Percentiles rank a stretch among this genome's conserved stretches.
Evolutionary conservation across 345 rosid genomes (phyloP).

Genomic region (Boechera retrofracta): DNA sequence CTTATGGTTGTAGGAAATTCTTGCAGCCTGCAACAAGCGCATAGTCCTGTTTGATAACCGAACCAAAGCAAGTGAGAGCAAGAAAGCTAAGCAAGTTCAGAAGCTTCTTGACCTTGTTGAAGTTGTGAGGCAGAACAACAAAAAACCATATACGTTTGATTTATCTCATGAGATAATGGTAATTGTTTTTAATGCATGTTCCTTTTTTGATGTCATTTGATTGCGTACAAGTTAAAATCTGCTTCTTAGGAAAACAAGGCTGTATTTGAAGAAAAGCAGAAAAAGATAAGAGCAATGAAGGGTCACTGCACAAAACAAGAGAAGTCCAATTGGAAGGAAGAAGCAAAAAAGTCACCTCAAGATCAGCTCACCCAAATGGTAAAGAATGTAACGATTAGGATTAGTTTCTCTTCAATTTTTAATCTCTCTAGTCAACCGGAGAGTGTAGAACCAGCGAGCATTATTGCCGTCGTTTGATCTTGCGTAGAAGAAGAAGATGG

Average conservation of each 20-base stretch:
- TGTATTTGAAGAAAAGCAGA: background rate
- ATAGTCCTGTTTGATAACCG: conserved; percentile 67
- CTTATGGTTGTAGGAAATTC: conserved; percentile 57
- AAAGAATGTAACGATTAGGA: no score
- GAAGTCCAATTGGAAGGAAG: no score
- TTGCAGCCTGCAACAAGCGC: conserved; percentile 54
- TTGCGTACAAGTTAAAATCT: background rate
- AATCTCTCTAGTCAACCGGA: no score
- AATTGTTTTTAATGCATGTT: background rate
- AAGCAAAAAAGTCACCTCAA: no score
- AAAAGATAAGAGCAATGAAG: background rate
- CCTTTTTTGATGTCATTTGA: background rate
- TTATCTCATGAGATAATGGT: conserved; percentile 63
- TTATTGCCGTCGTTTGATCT: no score
- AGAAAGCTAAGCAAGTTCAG: conserved; percentile 56
- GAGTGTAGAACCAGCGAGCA: no score
- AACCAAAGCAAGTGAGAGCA: conserved; percentile 50
- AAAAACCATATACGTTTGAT: conserved; percentile 67
- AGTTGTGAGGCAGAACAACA: conserved; percentile 51
- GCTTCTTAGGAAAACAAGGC: background rate
- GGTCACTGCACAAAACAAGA: background rate
- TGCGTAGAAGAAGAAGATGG: conserved; percentile 43
- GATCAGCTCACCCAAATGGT: no score
- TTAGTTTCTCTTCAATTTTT: no score
- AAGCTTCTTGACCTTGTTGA: conserved; percentile 60